Evolutionary conservation across 495 filamentous ascomycete genomes (phyloP).

Genomic region (Penicillium nucicola): DNA sequence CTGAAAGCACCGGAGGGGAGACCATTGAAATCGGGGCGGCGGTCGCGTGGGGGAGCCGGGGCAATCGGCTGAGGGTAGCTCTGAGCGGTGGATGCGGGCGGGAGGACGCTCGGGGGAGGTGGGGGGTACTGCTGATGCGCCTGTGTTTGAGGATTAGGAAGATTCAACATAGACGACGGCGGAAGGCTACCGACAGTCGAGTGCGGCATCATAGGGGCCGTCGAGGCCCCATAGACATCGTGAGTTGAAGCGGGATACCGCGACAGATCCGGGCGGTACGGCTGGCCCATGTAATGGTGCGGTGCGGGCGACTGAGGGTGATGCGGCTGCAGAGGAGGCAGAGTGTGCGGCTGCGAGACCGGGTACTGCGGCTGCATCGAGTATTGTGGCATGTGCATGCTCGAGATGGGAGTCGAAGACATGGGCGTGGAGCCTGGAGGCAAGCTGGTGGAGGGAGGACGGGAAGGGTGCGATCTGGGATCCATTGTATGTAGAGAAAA

Average conservation of each 20-base stretch:
- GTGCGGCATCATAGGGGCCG: slow-evolving; percentile 46
- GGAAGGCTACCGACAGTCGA: slow-evolving; percentile 60
- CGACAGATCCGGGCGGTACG: slow-evolving; percentile 60
- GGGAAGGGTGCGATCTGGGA: slow-evolving; percentile 53
- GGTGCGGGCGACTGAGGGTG: slow-evolving; percentile 46
- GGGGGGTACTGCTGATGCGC: slow-evolving; percentile 57
- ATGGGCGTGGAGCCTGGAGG: slow-evolving; percentile 51
- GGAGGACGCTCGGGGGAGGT: slow-evolving; percentile 60
- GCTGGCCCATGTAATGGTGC: slow-evolving; percentile 56
- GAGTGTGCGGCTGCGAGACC: slow-evolving; percentile 60
- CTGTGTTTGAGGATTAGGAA: slow-evolving; percentile 49
- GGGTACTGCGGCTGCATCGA: slow-evolving; percentile 57
- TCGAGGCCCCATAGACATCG: slow-evolving; percentile 51
- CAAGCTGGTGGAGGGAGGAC: slow-evolving; percentile 54
- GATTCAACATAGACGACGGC: slow-evolving; percentile 47
- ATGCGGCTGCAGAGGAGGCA: slow-evolving; percentile 67
- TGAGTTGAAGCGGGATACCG: slow-evolving; percentile 62
- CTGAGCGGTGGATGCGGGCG: slow-evolving; percentile 61
- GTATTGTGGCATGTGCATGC: slow-evolving; percentile 50
- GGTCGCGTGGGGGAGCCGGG: slow-evolving; percentile 61
- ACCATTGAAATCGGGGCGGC: slow-evolving; percentile 49
- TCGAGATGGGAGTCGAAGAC: slow-evolving; percentile 42
- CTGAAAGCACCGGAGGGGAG: slow-evolving; percentile 63
- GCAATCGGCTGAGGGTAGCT: slow-evolving; percentile 71
- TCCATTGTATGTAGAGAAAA: slow-evolving; percentile 43